Evolutionary conservation across 192 early-diverging fungal species (phyloP).

Genomic region (Backusella tarrabulga): DNA sequence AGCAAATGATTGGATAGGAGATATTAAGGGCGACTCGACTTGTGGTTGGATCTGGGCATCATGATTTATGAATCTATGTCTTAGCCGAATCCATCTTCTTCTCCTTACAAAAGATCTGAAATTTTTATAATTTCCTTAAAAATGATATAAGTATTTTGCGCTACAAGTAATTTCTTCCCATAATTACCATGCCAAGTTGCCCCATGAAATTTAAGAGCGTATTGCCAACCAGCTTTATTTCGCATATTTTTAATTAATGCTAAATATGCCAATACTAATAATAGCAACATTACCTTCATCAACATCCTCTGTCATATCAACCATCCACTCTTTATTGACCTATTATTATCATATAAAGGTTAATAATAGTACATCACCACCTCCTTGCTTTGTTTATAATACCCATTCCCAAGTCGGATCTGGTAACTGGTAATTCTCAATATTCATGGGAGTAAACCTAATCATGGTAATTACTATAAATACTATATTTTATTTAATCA

Average conservation of each 20-base stretch:
- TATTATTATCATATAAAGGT: not conserved
- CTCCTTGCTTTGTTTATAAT: slow-evolving; percentile 8
- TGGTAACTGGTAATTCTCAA: slow-evolving; percentile 43
- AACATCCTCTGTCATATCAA: slow-evolving; percentile 61
- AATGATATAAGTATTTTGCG: not conserved
- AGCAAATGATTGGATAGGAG: not conserved
- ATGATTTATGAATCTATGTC: slow-evolving; percentile 35
- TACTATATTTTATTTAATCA: not conserved
- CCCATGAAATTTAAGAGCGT: slow-evolving; percentile 51
- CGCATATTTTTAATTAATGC: not conserved
- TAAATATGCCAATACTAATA: not conserved
- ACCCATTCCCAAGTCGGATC: slow-evolving; percentile 62
- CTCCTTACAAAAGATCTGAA: slow-evolving; percentile 56
- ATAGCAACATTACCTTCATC: slow-evolving; percentile 40
- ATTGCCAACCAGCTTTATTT: slow-evolving; percentile 51
- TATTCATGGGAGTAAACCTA: slow-evolving; percentile 49
- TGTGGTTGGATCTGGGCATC: not conserved
- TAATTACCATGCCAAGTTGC: slow-evolving; percentile 52
- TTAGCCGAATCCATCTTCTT: slow-evolving; percentile 49
- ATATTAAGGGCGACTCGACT: not conserved
- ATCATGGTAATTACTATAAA: not conserved
- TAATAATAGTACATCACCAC: not conserved
- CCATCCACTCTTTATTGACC: slow-evolving; percentile 52
- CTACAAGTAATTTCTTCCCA: not conserved
- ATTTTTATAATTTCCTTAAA: slow-evolving; percentile 39